Percentiles rank a stretch among this genome's conserved stretches.
phyloP scores from a whole-genome alignment of 176 grass and related monocot species.

The Coix lacrymajobi region DNA sequence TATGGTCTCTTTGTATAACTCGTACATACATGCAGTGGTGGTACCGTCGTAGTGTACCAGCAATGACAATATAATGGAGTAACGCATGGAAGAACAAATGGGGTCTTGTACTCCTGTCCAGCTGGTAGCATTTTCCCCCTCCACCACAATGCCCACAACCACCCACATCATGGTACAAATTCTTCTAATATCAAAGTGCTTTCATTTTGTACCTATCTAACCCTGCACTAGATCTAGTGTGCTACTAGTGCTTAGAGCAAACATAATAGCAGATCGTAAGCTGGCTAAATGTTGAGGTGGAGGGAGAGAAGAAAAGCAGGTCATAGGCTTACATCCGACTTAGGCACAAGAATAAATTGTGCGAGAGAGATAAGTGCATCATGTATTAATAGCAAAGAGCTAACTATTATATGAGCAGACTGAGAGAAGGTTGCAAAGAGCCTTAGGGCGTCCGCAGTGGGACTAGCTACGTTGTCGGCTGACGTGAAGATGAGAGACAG shows the following conservation, averaged over 20 bases:
- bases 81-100: constrained; percentile 14
- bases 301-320: no score
- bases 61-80: not conserved
- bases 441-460: no score
- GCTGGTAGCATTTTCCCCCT: not conserved
- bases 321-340: no score
- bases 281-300: no score
- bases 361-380: no score
- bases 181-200: not conserved
- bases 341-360: no score
- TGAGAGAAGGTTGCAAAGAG: no score
- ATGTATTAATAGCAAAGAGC: no score
- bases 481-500: no score
- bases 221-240: not conserved
- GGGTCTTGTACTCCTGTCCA: not conserved
- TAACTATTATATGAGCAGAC: no score
- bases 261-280: no score
- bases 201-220: not conserved
- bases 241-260: not conserved
- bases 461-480: no score
- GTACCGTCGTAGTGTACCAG: not conserved
- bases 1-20: not conserved
- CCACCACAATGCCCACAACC: not conserved
- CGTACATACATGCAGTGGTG: not conserved
- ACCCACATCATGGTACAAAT: not conserved